A percentile compares a stretch with the other conserved stretches of the same genome.
phyloP scores from a whole-genome alignment of 495 filamentous ascomycete species.

The Talaromyces wortmannii region DNA sequence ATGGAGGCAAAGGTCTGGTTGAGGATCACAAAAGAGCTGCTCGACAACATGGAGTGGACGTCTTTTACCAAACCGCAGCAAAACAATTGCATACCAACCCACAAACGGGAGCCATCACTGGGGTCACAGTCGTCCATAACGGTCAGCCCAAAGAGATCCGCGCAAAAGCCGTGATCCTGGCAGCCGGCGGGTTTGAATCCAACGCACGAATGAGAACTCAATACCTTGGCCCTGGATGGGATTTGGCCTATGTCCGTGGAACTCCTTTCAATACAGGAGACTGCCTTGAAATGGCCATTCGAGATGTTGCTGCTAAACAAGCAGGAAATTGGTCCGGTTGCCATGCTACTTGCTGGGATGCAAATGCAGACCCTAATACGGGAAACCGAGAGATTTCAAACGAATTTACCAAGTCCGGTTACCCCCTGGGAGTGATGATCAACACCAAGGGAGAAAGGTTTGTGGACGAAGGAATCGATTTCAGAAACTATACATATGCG shows the following conservation, averaged over 20 bases:
- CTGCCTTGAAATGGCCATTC: conserved; percentile 38
- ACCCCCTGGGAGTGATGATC: conserved; percentile 57
- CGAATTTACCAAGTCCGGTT: conserved; percentile 60
- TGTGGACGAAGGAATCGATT: conserved; percentile 56
- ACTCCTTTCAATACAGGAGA: conserved; percentile 57
- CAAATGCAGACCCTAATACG: conserved; percentile 38
- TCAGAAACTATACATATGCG: conserved; percentile 60
- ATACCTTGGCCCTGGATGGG: conserved; percentile 57
- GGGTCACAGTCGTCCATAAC: conserved; percentile 14
- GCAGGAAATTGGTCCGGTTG: conserved; percentile 56
- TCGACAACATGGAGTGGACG: conserved; percentile 24
- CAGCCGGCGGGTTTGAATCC: conserved; percentile 56
- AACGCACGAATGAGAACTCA: conserved; percentile 45
- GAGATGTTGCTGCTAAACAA: conserved; percentile 36
- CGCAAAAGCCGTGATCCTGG: conserved; percentile 41
- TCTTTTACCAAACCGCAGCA: conserved; percentile 37
- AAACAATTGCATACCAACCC: conserved; percentile 29
- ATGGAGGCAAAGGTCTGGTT: conserved; percentile 53
- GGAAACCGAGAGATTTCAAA: conserved; percentile 51
- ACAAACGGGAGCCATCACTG: conserved; percentile 21
- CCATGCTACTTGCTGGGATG: conserved; percentile 57
- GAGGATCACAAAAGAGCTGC: conserved; percentile 38
- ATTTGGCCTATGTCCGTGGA: conserved; percentile 50
- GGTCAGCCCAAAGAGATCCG: conserved; percentile 20
- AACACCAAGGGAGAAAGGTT: conserved; percentile 51